Conservation (phyloP, 768 basidiomycete genomes). For the Asterophora lycoperdoides region DNA sequence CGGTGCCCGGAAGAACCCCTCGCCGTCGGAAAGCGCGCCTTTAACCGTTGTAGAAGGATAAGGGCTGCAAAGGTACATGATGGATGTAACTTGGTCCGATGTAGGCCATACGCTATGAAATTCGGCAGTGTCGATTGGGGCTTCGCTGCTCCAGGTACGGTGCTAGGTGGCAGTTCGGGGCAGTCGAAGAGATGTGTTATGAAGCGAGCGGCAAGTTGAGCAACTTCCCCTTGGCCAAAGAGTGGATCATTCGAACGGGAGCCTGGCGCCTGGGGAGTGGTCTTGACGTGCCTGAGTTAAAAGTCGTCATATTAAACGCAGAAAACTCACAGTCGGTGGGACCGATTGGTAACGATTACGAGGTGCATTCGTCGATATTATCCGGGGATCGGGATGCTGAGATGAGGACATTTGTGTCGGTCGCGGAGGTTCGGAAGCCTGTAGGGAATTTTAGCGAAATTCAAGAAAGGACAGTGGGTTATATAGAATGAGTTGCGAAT, state of each 20-base stretch:
- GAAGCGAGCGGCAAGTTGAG: conserved; percentile 70
- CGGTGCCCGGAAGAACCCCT: conserved; percentile 88
- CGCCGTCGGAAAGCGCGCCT: conserved; percentile 88
- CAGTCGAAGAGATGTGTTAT: conserved; percentile 85
- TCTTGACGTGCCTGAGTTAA: conserved; percentile 7
- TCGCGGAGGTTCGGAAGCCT: conserved; percentile 9
- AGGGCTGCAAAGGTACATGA: conserved; percentile 68
- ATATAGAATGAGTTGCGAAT: conserved; percentile 11
- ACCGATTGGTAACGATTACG: conserved; percentile 18
- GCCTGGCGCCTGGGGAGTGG: conserved; percentile 18
- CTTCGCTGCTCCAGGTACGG: conserved; percentile 39
- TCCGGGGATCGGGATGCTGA: conserved; percentile 16
- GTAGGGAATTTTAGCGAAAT: conserved; percentile 12
- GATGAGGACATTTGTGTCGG: conserved; percentile 16
- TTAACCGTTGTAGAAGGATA: conserved; percentile 73
- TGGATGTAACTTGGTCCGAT: conserved; percentile 71
- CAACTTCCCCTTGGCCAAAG: conserved; percentile 74
- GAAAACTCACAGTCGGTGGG: conserved; percentile 12
- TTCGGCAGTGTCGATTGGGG: conserved; percentile 62
- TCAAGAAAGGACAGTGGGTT: conserved; percentile 12
- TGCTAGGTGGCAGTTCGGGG: conserved; percentile 62
- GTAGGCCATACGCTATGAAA: conserved; percentile 85
- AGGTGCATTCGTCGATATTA: conserved; percentile 20
- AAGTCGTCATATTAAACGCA: conserved; percentile 4
- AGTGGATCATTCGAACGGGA: conserved; percentile 45